Conservation (phyloP, 257 asterid species). For the Capsicum pubescens region DNA sequence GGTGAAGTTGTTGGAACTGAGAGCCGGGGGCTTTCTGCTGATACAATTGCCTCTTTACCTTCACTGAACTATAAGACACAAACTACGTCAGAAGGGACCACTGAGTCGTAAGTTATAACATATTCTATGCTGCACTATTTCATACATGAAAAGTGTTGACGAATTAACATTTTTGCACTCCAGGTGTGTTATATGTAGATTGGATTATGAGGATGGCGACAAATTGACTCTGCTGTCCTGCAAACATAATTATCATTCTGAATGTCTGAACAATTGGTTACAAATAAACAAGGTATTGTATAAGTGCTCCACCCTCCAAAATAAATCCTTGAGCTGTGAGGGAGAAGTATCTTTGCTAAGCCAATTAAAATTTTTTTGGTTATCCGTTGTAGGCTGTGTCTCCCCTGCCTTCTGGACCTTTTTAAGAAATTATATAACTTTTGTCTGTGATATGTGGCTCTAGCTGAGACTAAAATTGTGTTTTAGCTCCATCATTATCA, state of each 20-base stretch:
- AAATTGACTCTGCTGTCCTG: slow-evolving; percentile 78
- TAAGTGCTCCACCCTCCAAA: neutral
- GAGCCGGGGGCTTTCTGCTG: slow-evolving; percentile 94
- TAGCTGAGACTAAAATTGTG: neutral
- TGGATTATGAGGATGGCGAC: slow-evolving; percentile 91
- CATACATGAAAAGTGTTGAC: neutral
- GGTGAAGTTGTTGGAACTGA: slow-evolving; percentile 97
- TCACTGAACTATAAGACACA: slow-evolving; percentile 67
- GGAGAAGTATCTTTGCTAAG: slow-evolving; percentile 22
- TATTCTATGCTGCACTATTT: slow-evolving; percentile 27
- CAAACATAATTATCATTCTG: slow-evolving; percentile 85
- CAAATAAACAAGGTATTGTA: slow-evolving; percentile 76
- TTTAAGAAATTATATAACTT: neutral
- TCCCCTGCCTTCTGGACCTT: neutral
- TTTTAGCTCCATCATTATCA: neutral
- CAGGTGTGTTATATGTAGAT: slow-evolving; percentile 94
- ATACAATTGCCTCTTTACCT: slow-evolving; percentile 81
- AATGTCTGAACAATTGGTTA: slow-evolving; percentile 85
- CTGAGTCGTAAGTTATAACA: slow-evolving; percentile 73
- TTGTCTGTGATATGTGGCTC: slow-evolving; percentile 21
- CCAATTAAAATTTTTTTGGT: neutral
- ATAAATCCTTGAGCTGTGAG: neutral
- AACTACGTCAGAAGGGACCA: slow-evolving; percentile 57
- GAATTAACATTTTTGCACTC: slow-evolving; percentile 8
- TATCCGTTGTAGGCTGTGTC: neutral